phyloP scores from a whole-genome alignment of 495 filamentous ascomycete species.

The Xylaria sp. region DNA sequence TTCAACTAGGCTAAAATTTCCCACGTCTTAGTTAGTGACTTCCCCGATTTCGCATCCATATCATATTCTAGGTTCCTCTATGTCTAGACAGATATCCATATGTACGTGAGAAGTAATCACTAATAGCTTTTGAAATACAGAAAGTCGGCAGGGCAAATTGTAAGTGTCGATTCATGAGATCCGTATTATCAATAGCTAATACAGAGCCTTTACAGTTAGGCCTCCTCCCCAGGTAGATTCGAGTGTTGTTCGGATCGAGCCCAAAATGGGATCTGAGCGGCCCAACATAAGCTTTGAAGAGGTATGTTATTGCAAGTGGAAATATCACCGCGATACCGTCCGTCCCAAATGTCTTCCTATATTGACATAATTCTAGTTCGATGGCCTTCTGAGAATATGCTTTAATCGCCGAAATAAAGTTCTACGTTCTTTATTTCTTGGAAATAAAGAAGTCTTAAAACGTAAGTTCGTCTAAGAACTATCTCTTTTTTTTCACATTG shows the following conservation, averaged over 20 bases:
- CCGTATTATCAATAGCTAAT: not conserved
- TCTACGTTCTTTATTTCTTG: slow-evolving; percentile 76
- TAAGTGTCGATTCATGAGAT: slow-evolving; percentile 5
- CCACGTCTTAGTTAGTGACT: slow-evolving; percentile 68
- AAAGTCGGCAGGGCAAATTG: slow-evolving; percentile 93
- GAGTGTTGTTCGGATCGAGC: slow-evolving; percentile 62
- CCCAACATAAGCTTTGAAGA: slow-evolving; percentile 91
- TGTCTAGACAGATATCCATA: not conserved
- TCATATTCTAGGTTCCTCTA: not conserved
- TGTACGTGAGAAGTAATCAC: not conserved
- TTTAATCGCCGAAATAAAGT: slow-evolving; percentile 81
- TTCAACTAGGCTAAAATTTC: slow-evolving; percentile 66
- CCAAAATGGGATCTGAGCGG: slow-evolving; percentile 72
- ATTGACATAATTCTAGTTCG: slow-evolving; percentile 61
- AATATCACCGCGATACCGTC: not conserved
- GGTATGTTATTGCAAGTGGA: slow-evolving; percentile 6
- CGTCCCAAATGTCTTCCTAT: not conserved
- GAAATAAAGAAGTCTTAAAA: slow-evolving; percentile 76
- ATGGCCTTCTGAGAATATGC: slow-evolving; percentile 82
- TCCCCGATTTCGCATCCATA: slow-evolving; percentile 4
- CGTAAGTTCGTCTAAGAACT: slow-evolving; percentile 48
- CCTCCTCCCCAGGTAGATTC: slow-evolving; percentile 91
- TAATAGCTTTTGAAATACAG: slow-evolving; percentile 17
- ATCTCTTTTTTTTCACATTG: not conserved
- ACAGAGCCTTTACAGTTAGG: slow-evolving; percentile 21